These are phyloP conservation scores for Sparassis latifolia DNA, from an alignment of 1,284 basidiomycete species.

Conservation along the genomic window DNA sequence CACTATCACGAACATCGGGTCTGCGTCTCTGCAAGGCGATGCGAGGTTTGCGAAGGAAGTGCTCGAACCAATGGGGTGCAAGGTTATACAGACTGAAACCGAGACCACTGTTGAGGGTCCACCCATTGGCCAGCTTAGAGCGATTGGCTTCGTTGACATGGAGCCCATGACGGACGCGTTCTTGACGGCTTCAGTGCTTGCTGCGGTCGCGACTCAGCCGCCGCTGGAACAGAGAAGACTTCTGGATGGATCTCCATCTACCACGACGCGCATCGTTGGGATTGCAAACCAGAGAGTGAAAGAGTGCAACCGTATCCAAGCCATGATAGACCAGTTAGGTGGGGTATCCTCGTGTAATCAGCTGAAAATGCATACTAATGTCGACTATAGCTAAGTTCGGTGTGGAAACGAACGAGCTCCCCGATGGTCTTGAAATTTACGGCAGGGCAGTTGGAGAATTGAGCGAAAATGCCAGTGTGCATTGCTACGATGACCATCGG, in stretches of 20 bases:
- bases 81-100: constrained; percentile 80
- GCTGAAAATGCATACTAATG: constrained; percentile 3
- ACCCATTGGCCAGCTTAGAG: constrained; percentile 72
- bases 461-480: constrained; percentile 67
- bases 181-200: constrained; percentile 88
- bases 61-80: constrained; percentile 92
- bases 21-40: constrained; percentile 90
- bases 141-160: constrained; percentile 92
- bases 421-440: constrained; percentile 89
- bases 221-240: constrained; percentile 27
- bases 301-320: constrained; percentile 95
- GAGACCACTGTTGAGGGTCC: constrained; percentile 95
- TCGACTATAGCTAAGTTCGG: constrained; percentile 80
- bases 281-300: constrained; percentile 99
- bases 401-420: constrained; percentile 86
- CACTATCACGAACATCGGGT: constrained; percentile 91
- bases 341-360: constrained; percentile 15
- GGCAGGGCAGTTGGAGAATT: constrained; percentile 66
- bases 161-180: constrained; percentile 99
- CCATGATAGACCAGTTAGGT: constrained; percentile 96
- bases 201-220: constrained; percentile 73
- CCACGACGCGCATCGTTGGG: constrained; percentile 79
- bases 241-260: constrained; percentile 26
- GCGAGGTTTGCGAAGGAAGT: constrained; percentile 93
- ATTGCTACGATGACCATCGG: constrained; percentile 98